Conservation (phyloP, 2,329 filamentous ascomycete genomes). For the Penicillium psychrosexuale region DNA sequence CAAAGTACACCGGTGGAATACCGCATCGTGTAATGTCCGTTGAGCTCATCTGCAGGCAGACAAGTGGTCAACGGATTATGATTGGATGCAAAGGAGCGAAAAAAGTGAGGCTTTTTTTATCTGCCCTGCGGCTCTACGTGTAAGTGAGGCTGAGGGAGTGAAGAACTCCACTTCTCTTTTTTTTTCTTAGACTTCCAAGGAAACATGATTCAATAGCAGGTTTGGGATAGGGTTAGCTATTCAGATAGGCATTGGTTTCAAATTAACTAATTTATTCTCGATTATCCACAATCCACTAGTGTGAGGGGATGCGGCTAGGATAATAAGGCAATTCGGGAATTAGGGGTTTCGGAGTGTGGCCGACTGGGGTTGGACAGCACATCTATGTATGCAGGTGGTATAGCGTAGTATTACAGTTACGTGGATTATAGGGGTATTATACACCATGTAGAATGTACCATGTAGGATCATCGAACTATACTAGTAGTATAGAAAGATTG, state of each 20-base stretch:
- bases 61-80: neutral
- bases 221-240: neutral
- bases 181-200: neutral
- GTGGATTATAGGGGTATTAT: neutral
- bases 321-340: neutral
- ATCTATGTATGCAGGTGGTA: neutral
- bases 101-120: conserved; percentile 6
- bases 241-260: neutral
- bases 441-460: neutral
- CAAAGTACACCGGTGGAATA: neutral
- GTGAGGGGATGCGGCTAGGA: neutral
- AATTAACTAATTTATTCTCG: neutral
- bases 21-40: conserved; percentile 1
- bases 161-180: conserved; percentile 7
- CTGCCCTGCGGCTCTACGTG: conserved; percentile 10
- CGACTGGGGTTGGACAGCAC: conserved; percentile 2
- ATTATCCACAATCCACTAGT: conserved; percentile 1
- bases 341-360: conserved; percentile 2
- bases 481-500: neutral
- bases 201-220: neutral
- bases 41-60: neutral
- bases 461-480: neutral
- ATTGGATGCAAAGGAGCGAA: neutral
- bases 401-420: conserved; percentile 1
- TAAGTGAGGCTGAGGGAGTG: conserved; percentile 13